Percentiles rank a stretch among this genome's conserved stretches.
Evolutionary conservation across 164 flowering plant genomes (phyloP).

Genomic region (Umbilicus rupestris): DNA sequence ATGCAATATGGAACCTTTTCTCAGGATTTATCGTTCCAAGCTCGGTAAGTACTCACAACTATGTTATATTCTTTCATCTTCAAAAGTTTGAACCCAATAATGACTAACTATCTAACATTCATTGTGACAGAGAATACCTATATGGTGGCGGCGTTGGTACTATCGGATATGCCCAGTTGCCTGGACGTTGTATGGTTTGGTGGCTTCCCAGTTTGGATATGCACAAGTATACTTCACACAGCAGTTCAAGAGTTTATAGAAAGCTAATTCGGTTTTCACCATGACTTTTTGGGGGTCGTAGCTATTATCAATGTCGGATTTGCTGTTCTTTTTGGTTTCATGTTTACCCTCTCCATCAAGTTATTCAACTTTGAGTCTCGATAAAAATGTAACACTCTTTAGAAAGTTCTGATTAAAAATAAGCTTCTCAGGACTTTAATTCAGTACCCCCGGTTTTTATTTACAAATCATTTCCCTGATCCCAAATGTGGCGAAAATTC

Average conservation of each 20-base stretch:
- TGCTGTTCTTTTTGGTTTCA: slow-evolving; percentile 26
- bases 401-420: slow-evolving; percentile 14
- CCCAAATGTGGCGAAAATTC: too few species aligned
- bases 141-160: slow-evolving; percentile 45
- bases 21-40: slow-evolving; percentile 40
- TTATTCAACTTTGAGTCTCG: slow-evolving; percentile 28
- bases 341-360: slow-evolving; percentile 32
- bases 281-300: slow-evolving; percentile 25
- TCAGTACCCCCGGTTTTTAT: too few species aligned
- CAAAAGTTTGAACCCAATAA: neutral
- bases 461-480: too few species aligned
- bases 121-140: slow-evolving; percentile 28
- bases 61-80: neutral
- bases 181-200: slow-evolving; percentile 36
- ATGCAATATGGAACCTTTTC: slow-evolving; percentile 36
- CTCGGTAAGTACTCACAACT: slow-evolving; percentile 19
- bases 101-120: neutral
- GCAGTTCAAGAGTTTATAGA: slow-evolving; percentile 28
- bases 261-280: slow-evolving; percentile 22
- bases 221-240: slow-evolving; percentile 15
- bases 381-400: neutral
- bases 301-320: slow-evolving; percentile 25
- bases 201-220: slow-evolving; percentile 37
- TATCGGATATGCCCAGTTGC: slow-evolving; percentile 28
- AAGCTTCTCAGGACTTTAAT: neutral